Evolutionary conservation across 2,329 filamentous ascomycete genomes (phyloP).

Genomic region (Seiridium unicorne): DNA sequence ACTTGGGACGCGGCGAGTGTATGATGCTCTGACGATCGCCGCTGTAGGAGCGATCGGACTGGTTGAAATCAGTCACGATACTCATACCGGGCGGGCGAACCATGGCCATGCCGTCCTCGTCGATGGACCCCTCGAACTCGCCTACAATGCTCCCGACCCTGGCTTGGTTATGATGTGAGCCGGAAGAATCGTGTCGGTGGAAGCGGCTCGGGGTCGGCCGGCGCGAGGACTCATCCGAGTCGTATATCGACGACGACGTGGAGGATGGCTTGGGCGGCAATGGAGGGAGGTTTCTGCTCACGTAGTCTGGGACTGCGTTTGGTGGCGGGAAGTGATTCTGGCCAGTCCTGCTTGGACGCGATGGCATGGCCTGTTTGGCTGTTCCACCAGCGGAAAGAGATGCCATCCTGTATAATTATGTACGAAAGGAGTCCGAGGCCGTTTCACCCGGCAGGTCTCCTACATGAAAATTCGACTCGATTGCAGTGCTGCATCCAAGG

Average conservation of each 20-base stretch:
- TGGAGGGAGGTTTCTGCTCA: not conserved
- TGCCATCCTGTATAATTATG: no score
- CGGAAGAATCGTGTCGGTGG: not conserved
- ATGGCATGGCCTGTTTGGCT: not conserved
- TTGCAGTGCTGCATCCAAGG: no score
- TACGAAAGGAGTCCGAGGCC: no score
- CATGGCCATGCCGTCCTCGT: slow-evolving; percentile 5
- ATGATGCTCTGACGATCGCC: not conserved
- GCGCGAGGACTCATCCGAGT: not conserved
- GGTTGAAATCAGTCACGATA: not conserved
- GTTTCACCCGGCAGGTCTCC: no score
- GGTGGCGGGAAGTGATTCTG: slow-evolving; percentile 5
- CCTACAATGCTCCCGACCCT: not conserved
- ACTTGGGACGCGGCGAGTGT: not conserved
- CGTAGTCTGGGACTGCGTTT: not conserved
- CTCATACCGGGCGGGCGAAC: not conserved
- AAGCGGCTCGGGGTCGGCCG: not conserved
- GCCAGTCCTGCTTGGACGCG: not conserved
- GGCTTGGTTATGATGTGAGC: not conserved
- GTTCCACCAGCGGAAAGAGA: not conserved
- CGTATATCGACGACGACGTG: slow-evolving; percentile 1
- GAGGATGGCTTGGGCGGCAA: not conserved
- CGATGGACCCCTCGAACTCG: not conserved
- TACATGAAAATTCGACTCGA: no score
- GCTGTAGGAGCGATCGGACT: not conserved